Base-by-base conservation (phyloP, 2,329 filamentous ascomycete species). In the Sporothrix mexicana region DNA sequence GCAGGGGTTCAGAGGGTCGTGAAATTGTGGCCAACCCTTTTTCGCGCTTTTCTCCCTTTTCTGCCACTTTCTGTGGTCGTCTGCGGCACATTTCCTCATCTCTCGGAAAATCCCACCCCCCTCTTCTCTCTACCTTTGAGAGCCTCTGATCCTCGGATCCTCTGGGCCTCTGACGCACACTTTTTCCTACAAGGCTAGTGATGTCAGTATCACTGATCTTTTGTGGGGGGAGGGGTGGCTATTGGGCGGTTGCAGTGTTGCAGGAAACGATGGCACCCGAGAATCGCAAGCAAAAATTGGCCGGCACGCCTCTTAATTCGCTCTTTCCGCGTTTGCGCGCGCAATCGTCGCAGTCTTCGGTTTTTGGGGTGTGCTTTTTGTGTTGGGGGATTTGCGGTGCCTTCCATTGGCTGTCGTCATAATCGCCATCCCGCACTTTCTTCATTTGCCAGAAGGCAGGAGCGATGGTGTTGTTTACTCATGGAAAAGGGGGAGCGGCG, bases 351-450 rank as follows among this genome's bases (percentile, higher is more conserved):
- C 30, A 30, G 30, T 30, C 30, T 30, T 67, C 8, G 64, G 43
- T 36, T 51, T 51, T 66, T 23, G 41, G 45, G 23, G 45, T 7
- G 17, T 36, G 45, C 13, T 51, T 47, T 30, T n/a, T 49, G 41
- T 10, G 49, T 64, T 45, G 10, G 59, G 43, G 49, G 17, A 47
- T 77, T 79, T 77, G 77, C 75, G 72, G 69, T 51, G 51, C 66
- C 45, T 64, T 66, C 73, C 71, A 77, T 76, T 76, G 76, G 73
- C 74, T 79, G 75, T 76, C 77, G 59, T 62, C 59, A 64, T 45
- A 13, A 23, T 45, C 71, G 64, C 75, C 30, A 76, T 78, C 78
- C 77, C 77, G 75, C 77, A 76, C 74, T 45, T 36, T 45, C 30
- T 23, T 9, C 1, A 9, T 47, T 23, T 53, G 68, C 36, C 30